phyloP scores from a whole-genome alignment of 805 yeast genomes.

The Yamadazyma paraphyllophila region DNA sequence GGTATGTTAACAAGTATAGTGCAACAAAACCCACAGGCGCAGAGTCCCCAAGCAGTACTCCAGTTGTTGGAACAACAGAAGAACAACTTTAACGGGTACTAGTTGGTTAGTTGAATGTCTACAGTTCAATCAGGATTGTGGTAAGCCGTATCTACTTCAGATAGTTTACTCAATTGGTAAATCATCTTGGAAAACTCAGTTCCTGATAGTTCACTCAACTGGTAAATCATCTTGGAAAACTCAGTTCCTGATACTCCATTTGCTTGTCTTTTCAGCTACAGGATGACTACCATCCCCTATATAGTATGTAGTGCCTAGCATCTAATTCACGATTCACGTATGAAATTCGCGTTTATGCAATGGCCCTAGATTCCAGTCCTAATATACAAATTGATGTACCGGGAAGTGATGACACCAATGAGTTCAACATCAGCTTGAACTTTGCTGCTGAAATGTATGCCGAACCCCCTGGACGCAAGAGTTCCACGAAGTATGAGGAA shows the following conservation, averaged over 20 bases:
- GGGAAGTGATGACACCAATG: conserved; percentile 5
- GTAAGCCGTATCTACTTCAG: no score
- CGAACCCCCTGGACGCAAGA: background rate
- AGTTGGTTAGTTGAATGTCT: no score
- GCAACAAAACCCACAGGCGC: conserved; percentile 17
- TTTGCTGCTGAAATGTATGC: conserved; percentile 1
- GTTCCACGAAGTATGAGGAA: background rate
- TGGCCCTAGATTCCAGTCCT: conserved; percentile 4
- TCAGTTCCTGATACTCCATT: no score
- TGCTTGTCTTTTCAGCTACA: no score
- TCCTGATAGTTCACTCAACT: no score
- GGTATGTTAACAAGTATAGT: conserved; percentile 12
- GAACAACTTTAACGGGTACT: background rate
- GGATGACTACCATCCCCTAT: background rate
- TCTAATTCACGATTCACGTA: background rate
- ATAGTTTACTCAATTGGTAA: no score
- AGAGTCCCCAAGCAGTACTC: no score
- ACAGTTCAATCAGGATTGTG: no score
- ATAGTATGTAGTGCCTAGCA: background rate
- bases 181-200: no score
- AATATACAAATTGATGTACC: background rate
- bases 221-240: no score
- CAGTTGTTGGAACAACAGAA: conserved; percentile 12
- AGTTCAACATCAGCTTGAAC: conserved; percentile 4
- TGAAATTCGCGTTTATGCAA: background rate